A percentile compares a stretch with the other conserved stretches of the same genome.
Conservation (phyloP, 1,284 basidiomycete genomes). For the Puccinia polysora region DNA sequence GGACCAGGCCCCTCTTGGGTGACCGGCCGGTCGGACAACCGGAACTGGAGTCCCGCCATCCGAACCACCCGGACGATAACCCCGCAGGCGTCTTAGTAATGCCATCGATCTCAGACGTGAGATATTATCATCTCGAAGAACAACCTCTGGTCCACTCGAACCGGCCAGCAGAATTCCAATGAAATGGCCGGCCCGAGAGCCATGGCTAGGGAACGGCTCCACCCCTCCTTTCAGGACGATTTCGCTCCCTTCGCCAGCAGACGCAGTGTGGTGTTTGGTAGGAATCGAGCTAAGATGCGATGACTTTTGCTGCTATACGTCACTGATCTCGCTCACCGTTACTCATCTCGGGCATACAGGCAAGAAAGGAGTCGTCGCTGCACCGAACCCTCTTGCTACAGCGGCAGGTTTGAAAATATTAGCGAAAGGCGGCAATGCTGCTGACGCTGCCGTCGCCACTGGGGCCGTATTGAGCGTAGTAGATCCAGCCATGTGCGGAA, state of each 20-base stretch:
- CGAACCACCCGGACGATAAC: too few species aligned
- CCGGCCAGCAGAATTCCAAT: too few species aligned
- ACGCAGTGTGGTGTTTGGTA: not conserved
- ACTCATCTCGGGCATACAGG: conserved; percentile 47
- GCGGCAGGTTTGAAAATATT: conserved; percentile 84
- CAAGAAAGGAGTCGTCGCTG: conserved; percentile 78
- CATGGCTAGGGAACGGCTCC: too few species aligned
- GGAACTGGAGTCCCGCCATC: too few species aligned
- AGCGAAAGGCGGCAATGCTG: conserved; percentile 84
- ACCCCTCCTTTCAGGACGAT: too few species aligned
- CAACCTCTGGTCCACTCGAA: too few species aligned
- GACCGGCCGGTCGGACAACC: too few species aligned
- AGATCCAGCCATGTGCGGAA: conserved; percentile 55
- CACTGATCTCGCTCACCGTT: not conserved
- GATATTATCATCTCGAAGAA: too few species aligned
- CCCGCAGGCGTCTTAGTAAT: too few species aligned
- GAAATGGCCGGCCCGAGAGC: too few species aligned
- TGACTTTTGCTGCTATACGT: not conserved
- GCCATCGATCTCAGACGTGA: too few species aligned
- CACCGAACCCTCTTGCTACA: conserved; percentile 82
- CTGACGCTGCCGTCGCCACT: conserved; percentile 59
- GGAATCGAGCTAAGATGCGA: not conserved
- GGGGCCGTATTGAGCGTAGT: conserved; percentile 76
- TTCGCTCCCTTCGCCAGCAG: not conserved
- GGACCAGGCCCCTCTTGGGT: too few species aligned